Base-by-base conservation (phyloP, 371 early-diverging fungal species). In the Paraphysoderma sedebokerense region DNA sequence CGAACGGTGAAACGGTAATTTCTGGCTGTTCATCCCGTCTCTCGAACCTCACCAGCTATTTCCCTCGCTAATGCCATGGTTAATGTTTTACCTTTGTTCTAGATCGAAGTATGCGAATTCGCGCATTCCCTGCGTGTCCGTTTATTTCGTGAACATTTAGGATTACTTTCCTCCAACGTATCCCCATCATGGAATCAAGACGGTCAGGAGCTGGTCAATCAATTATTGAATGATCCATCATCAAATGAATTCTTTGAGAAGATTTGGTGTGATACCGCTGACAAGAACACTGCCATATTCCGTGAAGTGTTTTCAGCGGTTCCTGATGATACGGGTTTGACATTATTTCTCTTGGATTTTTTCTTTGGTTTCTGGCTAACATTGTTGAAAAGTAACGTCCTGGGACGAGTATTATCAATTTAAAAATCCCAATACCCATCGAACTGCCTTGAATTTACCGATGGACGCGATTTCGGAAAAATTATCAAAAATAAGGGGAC, bases 61-160 rank as follows among this genome's bases (percentile, higher is more conserved):
- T 22, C 23, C n/a, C n/a, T n/a, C n/a, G n/a, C n/a, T n/a, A n/a
- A n/a, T n/a, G n/a, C n/a, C n/a, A n/a, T n/a, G n/a, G n/a, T n/a
- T n/a, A n/a, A n/a, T n/a, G n/a, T n/a, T n/a, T n/a, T n/a, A n/a
- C n/a, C n/a, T n/a, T n/a, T n/a, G 28, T 27, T 32, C 46, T 60
- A 74, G 72, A 79, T 76, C 57, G 56, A 79, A 55, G 88, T 79
- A 5, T 67, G 77, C 29, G 68, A 71, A 38, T 78, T 85, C 53
- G 88, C 84, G 1, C 78, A 78, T 51, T 70, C 76, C 7, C 59
- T 90, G 41, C 74, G 91, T 0, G 69, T 74, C 51, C 72, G 74
- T 33, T 55, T 91, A n/a, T 86, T 85, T 65, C 78, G 77, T 46
- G 91, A 91, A 53, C 91, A 90, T 55, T 53, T 83, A 11, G 92